phyloP scores from a whole-genome alignment of 345 rosid genomes.

The Euphorbia peplus region DNA sequence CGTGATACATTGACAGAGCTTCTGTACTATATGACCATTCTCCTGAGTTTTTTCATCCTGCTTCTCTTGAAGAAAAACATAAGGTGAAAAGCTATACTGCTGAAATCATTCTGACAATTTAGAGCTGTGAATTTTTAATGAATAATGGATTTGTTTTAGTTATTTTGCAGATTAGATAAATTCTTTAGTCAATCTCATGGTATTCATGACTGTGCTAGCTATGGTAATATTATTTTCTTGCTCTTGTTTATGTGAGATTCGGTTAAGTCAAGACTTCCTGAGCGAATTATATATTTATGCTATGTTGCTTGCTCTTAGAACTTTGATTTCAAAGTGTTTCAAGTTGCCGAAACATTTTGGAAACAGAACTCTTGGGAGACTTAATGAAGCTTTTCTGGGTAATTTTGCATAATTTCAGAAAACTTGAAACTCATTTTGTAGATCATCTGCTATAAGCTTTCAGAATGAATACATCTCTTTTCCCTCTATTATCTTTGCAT shows the following conservation, averaged over 20 bases:
- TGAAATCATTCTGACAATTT: background rate
- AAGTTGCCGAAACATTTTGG: no score
- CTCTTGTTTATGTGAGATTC: background rate
- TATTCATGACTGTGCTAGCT: conserved; percentile 54
- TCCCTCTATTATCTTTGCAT: no score
- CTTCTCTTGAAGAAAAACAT: conserved; percentile 74
- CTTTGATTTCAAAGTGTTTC: no score
- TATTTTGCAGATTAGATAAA: conserved; percentile 76
- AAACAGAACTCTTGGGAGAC: no score
- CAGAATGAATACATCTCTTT: no score
- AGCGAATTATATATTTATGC: background rate
- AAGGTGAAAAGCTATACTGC: conserved; percentile 45
- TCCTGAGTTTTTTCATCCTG: conserved; percentile 80
- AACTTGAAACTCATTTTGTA: no score
- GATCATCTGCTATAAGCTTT: no score
- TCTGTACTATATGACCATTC: conserved; percentile 88
- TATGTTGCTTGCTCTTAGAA: no score
- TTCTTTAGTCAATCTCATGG: conserved; percentile 48
- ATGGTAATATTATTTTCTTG: conserved; percentile 40
- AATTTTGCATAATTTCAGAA: no score
- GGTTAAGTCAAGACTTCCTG: background rate
- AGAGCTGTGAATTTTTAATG: conserved; percentile 4
- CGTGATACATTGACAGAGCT: conserved; percentile 49
- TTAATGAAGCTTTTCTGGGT: no score
- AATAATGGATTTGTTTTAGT: conserved; percentile 41